Conservation (phyloP, 73 alveolate species). For the Uronychia binucleata region DNA sequence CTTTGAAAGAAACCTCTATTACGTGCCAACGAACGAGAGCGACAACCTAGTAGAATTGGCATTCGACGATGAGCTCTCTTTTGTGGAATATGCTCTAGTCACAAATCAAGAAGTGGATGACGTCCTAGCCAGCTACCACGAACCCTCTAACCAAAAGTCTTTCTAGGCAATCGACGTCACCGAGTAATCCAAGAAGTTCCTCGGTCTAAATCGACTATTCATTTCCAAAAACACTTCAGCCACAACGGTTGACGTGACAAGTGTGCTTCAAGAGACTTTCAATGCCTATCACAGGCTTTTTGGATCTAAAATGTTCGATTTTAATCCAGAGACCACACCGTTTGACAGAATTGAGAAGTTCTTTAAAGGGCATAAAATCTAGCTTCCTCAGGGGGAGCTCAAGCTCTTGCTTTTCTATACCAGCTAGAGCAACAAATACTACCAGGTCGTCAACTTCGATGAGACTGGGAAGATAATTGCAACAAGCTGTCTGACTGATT, state of each 20-base stretch:
- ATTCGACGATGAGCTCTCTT: constrained; percentile 33
- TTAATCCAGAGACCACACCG: constrained; percentile 24
- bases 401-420: constrained; percentile 20
- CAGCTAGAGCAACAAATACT: not conserved
- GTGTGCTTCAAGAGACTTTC: constrained; percentile 31
- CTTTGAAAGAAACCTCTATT: constrained; percentile 51
- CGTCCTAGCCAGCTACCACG: constrained; percentile 2
- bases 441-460: not conserved
- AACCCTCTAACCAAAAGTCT: not conserved
- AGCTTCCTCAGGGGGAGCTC: not conserved
- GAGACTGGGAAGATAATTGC: not conserved
- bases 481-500: not conserved
- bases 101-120: not conserved
- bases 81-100: constrained; percentile 12
- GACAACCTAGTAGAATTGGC: constrained; percentile 47
- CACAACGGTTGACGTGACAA: constrained; percentile 35
- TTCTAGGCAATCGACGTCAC: not conserved
- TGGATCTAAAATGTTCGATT: constrained; percentile 45
- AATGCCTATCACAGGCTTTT: constrained; percentile 54
- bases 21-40: constrained; percentile 49
- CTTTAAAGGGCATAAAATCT: not conserved
- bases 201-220: not conserved
- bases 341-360: not conserved
- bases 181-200: not conserved
- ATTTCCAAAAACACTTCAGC: not conserved